phyloP scores from a whole-genome alignment of 2,329 filamentous ascomycete species.

The Berkeleyomyces basicola region DNA sequence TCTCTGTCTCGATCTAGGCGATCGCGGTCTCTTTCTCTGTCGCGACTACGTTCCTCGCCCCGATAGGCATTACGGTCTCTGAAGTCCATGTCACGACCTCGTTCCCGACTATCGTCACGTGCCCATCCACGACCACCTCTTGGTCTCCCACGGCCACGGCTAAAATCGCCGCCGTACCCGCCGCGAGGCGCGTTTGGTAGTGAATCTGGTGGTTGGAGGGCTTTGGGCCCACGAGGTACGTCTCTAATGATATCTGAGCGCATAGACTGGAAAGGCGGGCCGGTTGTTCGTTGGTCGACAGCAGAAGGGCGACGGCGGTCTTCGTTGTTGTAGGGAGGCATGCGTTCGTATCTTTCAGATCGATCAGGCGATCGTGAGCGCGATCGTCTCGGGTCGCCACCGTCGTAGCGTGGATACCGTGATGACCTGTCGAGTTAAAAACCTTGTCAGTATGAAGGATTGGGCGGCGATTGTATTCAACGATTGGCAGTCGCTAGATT shows the following conservation, averaged over 20 bases:
- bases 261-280: conserved; percentile 41
- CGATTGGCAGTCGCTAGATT: not conserved
- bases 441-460: not conserved
- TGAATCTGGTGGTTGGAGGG: conserved; percentile 40
- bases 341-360: conserved; percentile 45
- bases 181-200: conserved; percentile 52
- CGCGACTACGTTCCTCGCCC: conserved; percentile 39
- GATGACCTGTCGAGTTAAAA: conserved; percentile 26
- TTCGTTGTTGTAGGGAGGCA: conserved; percentile 39
- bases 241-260: conserved; percentile 41
- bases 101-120: conserved; percentile 45
- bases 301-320: conserved; percentile 54
- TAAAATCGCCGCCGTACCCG: conserved; percentile 48
- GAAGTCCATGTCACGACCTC: conserved; percentile 41
- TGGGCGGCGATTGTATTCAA: not conserved
- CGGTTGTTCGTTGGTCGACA: conserved; percentile 27
- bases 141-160: conserved; percentile 33
- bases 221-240: conserved; percentile 68
- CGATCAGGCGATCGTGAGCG: conserved; percentile 53
- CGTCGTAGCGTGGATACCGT: conserved; percentile 44
- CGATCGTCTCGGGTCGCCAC: conserved; percentile 38
- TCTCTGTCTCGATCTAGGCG: conserved; percentile 30
- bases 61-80: conserved; percentile 33
- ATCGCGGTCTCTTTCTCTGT: conserved; percentile 33
- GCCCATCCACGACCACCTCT: conserved; percentile 40